These are phyloP conservation scores for Pugionium cornutum DNA, from an alignment of 345 rosid genomes.

Conservation along the genomic window DNA sequence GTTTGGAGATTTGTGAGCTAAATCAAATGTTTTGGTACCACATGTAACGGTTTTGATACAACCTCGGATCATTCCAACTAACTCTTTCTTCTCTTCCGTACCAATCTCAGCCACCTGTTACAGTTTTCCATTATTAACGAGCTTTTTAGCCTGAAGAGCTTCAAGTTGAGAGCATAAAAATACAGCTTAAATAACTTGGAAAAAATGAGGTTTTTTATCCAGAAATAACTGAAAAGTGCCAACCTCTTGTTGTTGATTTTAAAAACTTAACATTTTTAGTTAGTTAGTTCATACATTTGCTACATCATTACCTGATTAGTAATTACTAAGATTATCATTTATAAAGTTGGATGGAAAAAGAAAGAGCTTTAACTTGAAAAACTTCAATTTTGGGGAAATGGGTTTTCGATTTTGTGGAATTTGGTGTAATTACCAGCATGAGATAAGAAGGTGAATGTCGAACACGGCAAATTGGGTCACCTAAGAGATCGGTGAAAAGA, in stretches of 20 bases:
- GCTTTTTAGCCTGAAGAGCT: too few relatives aligned
- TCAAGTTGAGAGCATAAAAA: too few relatives aligned
- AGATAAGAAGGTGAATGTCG: slow-evolving; percentile 94
- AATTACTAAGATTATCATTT: too few relatives aligned
- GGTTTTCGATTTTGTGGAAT: not conserved
- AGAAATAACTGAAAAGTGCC: too few relatives aligned
- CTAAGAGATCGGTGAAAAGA: slow-evolving; percentile 92
- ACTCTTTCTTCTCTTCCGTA: slow-evolving; percentile 38
- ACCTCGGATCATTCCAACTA: slow-evolving; percentile 91
- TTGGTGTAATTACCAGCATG: slow-evolving; percentile 71
- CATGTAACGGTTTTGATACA: slow-evolving; percentile 93
- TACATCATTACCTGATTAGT: too few relatives aligned
- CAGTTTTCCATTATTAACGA: not conserved
- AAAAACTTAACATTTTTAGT: not conserved
- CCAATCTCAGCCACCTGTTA: slow-evolving; percentile 80
- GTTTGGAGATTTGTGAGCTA: slow-evolving; percentile 8
- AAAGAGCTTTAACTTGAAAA: not conserved
- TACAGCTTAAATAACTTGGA: too few relatives aligned
- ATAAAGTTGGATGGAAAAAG: too few relatives aligned
- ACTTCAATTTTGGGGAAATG: too few relatives aligned
- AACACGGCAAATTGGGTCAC: slow-evolving; percentile 96
- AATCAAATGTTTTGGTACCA: slow-evolving; percentile 49
- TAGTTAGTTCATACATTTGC: not conserved
- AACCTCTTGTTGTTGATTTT: too few relatives aligned
- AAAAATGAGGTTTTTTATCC: too few relatives aligned